Percentiles rank a stretch among this genome's conserved stretches.
These are phyloP conservation scores for Hydnomerulius pinastri DNA, from an alignment of 768 basidiomycete genomes.

Conservation along the genomic window DNA sequence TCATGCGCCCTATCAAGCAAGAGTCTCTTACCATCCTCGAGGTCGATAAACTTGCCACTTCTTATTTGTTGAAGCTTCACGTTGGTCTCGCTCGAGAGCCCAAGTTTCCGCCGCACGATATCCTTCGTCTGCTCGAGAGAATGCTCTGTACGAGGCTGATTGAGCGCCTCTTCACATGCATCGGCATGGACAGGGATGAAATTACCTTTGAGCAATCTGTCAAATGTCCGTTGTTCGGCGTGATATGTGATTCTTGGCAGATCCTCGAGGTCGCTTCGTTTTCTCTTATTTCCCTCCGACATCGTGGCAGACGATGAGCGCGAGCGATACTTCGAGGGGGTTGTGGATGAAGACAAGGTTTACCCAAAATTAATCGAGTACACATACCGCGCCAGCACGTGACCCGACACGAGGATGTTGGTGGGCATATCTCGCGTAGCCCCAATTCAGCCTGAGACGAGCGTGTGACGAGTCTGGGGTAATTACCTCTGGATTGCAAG, in stretches of 20 bases:
- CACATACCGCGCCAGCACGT: too few relatives aligned
- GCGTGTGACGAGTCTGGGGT: too few relatives aligned
- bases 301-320: conserved; percentile 10
- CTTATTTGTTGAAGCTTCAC: conserved; percentile 55
- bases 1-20: too few relatives aligned
- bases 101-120: conserved; percentile 63
- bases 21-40: conserved; percentile 68
- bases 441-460: too few relatives aligned
- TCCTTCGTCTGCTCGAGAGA: conserved; percentile 59
- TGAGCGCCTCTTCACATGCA: conserved; percentile 2
- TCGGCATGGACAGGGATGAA: background rate
- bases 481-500: too few relatives aligned
- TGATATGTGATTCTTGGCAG: conserved; percentile 40
- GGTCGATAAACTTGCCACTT: conserved; percentile 53
- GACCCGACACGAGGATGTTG: too few relatives aligned
- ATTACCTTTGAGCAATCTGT: conserved; percentile 45
- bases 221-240: conserved; percentile 36
- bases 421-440: too few relatives aligned
- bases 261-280: conserved; percentile 20
- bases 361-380: background rate
- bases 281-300: conserved; percentile 24
- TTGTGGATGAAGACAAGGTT: background rate
- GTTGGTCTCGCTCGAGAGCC: conserved; percentile 39
- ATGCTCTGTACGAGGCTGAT: conserved; percentile 44
- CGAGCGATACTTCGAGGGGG: background rate